Evolutionary conservation across 2,329 filamentous ascomycete genomes (phyloP), one percentile per base, ranked within the genome.

Genomic region (Aspergillus sergii): DNA sequence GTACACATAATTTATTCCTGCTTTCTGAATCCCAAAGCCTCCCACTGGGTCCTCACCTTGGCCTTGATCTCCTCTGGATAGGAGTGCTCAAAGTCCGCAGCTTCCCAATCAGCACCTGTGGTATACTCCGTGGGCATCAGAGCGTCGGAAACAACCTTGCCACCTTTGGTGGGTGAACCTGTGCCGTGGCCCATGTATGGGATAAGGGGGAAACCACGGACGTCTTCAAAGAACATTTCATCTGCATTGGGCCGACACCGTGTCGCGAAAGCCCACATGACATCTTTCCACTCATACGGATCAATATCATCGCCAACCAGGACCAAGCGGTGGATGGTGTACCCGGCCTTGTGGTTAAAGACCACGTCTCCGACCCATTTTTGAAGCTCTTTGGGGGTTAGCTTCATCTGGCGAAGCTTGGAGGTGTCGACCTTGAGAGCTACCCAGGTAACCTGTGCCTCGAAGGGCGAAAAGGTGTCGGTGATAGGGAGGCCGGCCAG

Each of bases 401-500:
- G 12, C n/a, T 36, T 34, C 51, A 54, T 34, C 14, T 54, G 9
- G 6, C 51, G 51, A 10, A 89, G 80, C 69, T 84, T 84, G 7
- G 80, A 76, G 1, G 82, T 85, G 70, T 90, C 87, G 26, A 88
- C 82, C 62, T 87, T 82, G 69, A 90, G 67, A 0, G 75, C 82
- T 0, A 77, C 76, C 83, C 83, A 85, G 0, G 79, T 84, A 0
- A 81, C 82, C 61, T 83, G 80, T 0, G 80, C 76, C 62, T 83
- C 80, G 56, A 83, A 81, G 0, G 81, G 81, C 0, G 81, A 65
- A 64, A 79, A 82, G 1, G 78, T 77, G 14, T 84, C 79, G 4
- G 67, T 79, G 58, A 85, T 73, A 0, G 83, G 83, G 2, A 85
- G 72, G 1, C 71, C 75, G 8, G 73, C 64, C 12, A 72, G 67